Base-by-base conservation (phyloP, 257 asterid genomes). In the Anisodus acutangulus region DNA sequence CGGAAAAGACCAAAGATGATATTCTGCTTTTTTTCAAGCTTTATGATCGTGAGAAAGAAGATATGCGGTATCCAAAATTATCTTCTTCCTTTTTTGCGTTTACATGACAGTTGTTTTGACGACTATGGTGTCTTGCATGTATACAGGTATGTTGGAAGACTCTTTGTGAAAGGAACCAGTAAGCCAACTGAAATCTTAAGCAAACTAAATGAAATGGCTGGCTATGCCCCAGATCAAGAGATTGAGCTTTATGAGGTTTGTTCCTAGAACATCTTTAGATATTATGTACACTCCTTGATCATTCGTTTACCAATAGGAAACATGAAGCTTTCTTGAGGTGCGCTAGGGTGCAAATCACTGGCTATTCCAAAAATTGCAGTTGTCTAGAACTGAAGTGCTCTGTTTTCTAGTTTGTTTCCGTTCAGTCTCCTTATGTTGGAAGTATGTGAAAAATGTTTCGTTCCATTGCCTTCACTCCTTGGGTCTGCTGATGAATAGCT, bases 221-320 rank as follows among this genome's bases (percentile, higher is more conserved):
- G 98, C 70, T 94, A 92, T 89, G 87, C 93, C 67, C 95, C 93
- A 19, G 98, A 93, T 85, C 97, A 94, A 88, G 98, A 96, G 83
- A 89, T 96, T 86, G 98, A 94, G 81, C 91, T 96, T 80, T 96
- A 89, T 87, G 99, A 96, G 99, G 99, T 96, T 88, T 82, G 83
- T 83, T 51, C 64, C 68, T 49, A 57, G 31, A 60, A 51, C 13
- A 39, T 22, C 69, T 53, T 16, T 49, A 57, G 69, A 59, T 85
- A 31, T 26, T 19, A 13, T 51, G 10, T n/a, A 70, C 55, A 31
- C 37, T n/a, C 35, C 15, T 79, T 78, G n/a, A 57, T 37, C 45
- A n/a, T 15, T 2, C 57, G 35, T 55, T 74, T 2, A 13, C 64
- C 58, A 86, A 54, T 68, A 80, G 22, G 53, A 68, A 37, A 26